Evolutionary conservation across 2,329 filamentous ascomycete species (phyloP).

Genomic region (Clonostachys rhizophaga): DNA sequence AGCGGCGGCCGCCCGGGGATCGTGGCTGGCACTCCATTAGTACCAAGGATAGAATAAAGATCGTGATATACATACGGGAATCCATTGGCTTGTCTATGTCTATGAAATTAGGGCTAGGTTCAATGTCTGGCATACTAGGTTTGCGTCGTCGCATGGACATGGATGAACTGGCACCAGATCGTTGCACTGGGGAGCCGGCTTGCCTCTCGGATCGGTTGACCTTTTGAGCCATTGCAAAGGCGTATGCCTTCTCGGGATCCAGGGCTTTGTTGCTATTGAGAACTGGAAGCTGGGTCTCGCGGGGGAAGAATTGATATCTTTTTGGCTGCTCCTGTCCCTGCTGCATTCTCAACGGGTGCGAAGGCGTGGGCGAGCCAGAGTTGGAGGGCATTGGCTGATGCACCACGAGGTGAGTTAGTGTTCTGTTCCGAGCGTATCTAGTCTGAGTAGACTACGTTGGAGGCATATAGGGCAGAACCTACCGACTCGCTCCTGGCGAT

Average conservation of each 20-base stretch:
- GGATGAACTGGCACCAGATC: too few species aligned
- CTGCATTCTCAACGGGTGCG: slow-evolving; percentile 42
- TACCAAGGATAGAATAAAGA: background rate
- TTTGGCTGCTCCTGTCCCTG: slow-evolving; percentile 36
- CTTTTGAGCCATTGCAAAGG: slow-evolving; percentile 15
- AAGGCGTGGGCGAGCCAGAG: too few species aligned
- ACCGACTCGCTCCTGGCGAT: too few species aligned
- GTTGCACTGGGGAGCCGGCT: too few species aligned
- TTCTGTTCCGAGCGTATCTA: too few species aligned
- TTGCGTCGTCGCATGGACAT: slow-evolving; percentile 50
- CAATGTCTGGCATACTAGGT: slow-evolving; percentile 59
- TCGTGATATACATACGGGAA: slow-evolving; percentile 49
- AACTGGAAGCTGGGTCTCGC: slow-evolving; percentile 38
- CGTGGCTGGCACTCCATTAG: slow-evolving; percentile 42
- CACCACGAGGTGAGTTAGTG: too few species aligned
- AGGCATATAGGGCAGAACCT: too few species aligned
- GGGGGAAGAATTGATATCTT: slow-evolving; percentile 60
- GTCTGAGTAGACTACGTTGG: too few species aligned
- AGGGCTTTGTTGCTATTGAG: slow-evolving; percentile 36
- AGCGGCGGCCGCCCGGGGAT: slow-evolving; percentile 61
- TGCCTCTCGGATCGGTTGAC: background rate
- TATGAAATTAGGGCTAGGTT: slow-evolving; percentile 65
- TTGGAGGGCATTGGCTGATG: too few species aligned
- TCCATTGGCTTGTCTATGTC: slow-evolving; percentile 57
- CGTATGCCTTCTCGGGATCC: slow-evolving; percentile 40